A percentile compares a stretch with the other conserved stretches of the same genome.
phyloP scores from a whole-genome alignment of 306 rosid genomes.

The Fragaria vesca region DNA sequence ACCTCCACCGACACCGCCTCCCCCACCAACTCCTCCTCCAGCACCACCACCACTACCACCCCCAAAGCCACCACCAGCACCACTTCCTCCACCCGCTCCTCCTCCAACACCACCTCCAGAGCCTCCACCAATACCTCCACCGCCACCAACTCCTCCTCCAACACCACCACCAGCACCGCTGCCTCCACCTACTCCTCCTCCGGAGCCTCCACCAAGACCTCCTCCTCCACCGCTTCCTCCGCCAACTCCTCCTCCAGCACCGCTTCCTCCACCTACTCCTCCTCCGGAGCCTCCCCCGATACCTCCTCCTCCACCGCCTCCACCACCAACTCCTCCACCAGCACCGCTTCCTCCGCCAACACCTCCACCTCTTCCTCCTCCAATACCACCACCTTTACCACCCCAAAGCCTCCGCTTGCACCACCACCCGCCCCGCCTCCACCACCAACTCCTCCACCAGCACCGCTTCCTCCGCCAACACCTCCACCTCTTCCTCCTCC shows the following conservation, averaged over 20 bases:
- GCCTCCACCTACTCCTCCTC: constrained; percentile 3
- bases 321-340: neutral
- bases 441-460: neutral
- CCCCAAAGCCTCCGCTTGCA: constrained; percentile 22
- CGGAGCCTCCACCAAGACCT: neutral
- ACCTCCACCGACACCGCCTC: neutral
- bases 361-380: constrained; percentile 23
- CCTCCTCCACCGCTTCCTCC: constrained; percentile 7
- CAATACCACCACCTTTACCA: constrained; percentile 4
- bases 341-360: constrained; percentile 10
- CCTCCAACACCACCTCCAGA: neutral
- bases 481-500: constrained; percentile 1
- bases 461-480: neutral
- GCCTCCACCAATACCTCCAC: constrained; percentile 3
- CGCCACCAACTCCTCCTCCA: constrained; percentile 6
- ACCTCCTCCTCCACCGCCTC: constrained; percentile 7
- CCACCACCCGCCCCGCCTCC: neutral
- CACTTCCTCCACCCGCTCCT: neutral
- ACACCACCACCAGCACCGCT: constrained; percentile 19
- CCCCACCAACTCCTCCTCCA: constrained; percentile 6
- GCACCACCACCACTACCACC: neutral
- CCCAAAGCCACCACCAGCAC: constrained; percentile 2
- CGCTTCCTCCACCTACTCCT: neutral
- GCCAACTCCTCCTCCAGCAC: neutral
- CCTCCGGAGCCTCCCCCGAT: constrained; percentile 14